Base-by-base conservation (phyloP, 768 basidiomycete genomes). In the Leccinum olivaceopallidum region DNA sequence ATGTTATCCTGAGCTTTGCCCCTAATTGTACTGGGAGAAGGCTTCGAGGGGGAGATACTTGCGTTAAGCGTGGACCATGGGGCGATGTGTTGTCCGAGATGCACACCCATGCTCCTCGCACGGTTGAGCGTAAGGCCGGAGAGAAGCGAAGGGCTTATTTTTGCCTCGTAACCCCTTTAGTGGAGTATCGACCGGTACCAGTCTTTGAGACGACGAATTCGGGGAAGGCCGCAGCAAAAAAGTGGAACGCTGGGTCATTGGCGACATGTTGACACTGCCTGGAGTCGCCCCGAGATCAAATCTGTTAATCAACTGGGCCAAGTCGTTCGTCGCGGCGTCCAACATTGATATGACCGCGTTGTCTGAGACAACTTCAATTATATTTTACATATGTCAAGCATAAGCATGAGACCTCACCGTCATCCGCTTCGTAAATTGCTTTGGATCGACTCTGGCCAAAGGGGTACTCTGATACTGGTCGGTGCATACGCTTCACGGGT, bases 271-370 rank as follows among this genome's bases (percentile, higher is more conserved):
- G 1, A 81, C 78, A 2, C 81, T 83, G 3, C 79, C 78, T 0
- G 90, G 91, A 0, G 92, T 93, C 5, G 89, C 89, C 68, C 91
- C 85, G 4, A 94, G 78, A 64, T 92, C 89, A n/a, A 94, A 79
- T n/a, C 83, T 82, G 62, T 87, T 89, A 70, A 94, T 90, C 5
- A 94, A 76, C 57, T 84, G 83, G 0, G 88, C 91, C 4, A 94
- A 81, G 47, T 93, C 91, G 54, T 90, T 85, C 1, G 91, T 93
- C 0, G 89, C 91, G 0, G 89, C 89, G 63, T 88, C 88, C n/a
- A 92, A 76, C 34, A 90, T 81, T 0, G 86, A 89, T 2, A 91
- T 68, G 14, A 84, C 83, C 61, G 81, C 90, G 83, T 62, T 61
- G 6, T 75, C 66, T 75, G 50, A 2, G 16, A 39, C n/a, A 8